These are phyloP conservation scores for Populus tremula DNA, from an alignment of 345 rosid genomes.

Conservation along the genomic window DNA sequence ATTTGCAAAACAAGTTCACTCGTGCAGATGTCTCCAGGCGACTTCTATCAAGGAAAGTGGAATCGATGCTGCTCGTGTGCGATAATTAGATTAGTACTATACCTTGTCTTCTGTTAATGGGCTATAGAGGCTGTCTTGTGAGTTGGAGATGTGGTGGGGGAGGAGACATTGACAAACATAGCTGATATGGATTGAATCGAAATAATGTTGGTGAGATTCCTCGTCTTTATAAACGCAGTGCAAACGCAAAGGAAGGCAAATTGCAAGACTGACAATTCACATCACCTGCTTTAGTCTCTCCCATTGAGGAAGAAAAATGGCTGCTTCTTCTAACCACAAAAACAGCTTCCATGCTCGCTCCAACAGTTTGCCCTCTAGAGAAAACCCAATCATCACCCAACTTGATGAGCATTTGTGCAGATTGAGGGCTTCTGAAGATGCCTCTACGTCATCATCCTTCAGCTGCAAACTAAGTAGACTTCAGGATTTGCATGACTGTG, in stretches of 20 bases:
- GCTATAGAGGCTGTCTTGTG: neutral
- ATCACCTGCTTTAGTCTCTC: neutral
- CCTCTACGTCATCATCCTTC: neutral
- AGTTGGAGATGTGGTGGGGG: neutral
- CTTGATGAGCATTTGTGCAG: neutral
- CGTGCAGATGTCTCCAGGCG: neutral
- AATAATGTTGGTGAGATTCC: neutral
- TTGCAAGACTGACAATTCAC: neutral
- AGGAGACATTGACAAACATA: neutral
- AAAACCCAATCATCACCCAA: neutral
- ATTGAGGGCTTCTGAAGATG: neutral
- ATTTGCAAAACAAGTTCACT: neutral
- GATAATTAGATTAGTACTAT: neutral
- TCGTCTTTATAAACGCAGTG: neutral
- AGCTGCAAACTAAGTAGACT: neutral
- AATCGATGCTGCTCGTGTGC: neutral
- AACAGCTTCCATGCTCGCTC: neutral
- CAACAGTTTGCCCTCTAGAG: neutral
- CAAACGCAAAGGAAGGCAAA: neutral
- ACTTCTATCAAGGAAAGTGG: neutral
- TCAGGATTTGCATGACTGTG: neutral
- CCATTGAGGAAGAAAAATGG: neutral
- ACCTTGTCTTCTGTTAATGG: neutral
- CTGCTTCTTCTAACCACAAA: neutral
- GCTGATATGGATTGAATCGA: neutral